Base-by-base conservation (phyloP, 1,284 basidiomycete genomes). In the Papiliotrema nemorosa region DNA sequence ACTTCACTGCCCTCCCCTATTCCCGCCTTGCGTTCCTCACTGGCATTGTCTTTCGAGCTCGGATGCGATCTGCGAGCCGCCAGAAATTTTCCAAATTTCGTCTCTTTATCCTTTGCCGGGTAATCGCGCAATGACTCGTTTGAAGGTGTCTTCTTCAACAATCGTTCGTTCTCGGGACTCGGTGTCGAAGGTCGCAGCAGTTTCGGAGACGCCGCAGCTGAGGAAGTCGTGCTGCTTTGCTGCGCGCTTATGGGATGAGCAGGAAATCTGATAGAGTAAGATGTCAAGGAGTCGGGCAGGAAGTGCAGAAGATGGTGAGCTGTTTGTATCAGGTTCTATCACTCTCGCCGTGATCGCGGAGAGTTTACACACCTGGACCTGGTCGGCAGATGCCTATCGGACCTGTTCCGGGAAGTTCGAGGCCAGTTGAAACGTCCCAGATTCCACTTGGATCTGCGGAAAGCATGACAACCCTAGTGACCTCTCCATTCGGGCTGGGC, bases 401-500 rank as follows among this genome's bases (percentile, higher is more conserved):
- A 0, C 71, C 71, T 25, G 68, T 52, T 1, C 69, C 70, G 1
- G 70, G 69, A 1, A 73, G 57, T 16, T 73, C 71, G 0, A 72
- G 53, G 3, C 64, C 53, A 2, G 64, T 58, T 0, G 60, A 57
- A 24, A 64, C 54, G 31, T 18, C 14, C 58, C 39, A 29, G 52
- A 42, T 1, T 20, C 13, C 6, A 25, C 21, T 1, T 36, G 18
- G 0, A 16, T 16, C 2, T 44, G 49, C 7, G 4, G 49, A 39
- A 1, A 70, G 51, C 59, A 67, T 60, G 24, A 68, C 56, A 0
- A 72, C 66, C 13, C 63, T 51, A 0, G 71, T 72, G 5, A 72
- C 64, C 33, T 71, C 68, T 10, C 68, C 68, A 40, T 69, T 70
- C 0, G 64, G 64, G 36, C 60, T 67, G 0, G 71, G 68, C 26